Evolutionary conservation across 2,329 filamentous ascomycete species (phyloP).

Genomic region (Emmonsia crescens): DNA sequence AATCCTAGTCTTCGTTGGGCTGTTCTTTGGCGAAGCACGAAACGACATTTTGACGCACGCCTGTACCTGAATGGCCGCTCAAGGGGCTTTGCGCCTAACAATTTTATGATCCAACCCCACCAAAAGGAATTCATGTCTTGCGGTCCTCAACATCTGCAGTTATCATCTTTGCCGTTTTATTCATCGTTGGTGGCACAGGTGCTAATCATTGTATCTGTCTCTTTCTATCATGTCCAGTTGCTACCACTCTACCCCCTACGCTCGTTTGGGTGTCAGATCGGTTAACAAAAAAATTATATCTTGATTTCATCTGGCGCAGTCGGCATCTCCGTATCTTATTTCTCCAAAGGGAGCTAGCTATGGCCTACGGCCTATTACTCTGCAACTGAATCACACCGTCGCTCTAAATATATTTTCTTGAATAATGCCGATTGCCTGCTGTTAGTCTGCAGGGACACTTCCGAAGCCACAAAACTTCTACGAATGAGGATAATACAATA

Average conservation of each 20-base stretch:
- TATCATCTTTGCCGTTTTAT: background rate
- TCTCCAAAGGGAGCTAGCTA: background rate
- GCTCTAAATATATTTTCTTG: background rate
- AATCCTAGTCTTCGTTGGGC: background rate
- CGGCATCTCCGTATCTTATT: background rate
- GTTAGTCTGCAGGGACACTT: background rate
- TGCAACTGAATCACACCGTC: background rate
- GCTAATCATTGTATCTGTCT: background rate
- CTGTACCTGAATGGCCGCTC: background rate
- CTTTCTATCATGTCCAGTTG: background rate
- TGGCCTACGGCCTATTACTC: background rate
- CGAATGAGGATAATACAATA: background rate
- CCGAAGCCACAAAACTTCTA: background rate
- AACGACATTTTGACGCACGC: background rate
- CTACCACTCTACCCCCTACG: too few relatives aligned
- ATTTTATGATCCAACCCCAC: background rate
- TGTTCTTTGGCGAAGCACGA: background rate
- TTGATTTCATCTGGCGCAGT: background rate
- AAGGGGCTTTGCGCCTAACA: background rate
- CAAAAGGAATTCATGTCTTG: background rate
- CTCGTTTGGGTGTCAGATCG: background rate
- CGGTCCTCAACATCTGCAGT: background rate
- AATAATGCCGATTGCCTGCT: background rate
- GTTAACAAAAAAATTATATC: background rate
- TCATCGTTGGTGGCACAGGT: constrained; percentile 1